Evolutionary conservation across 805 yeast genomes (phyloP).

Genomic region (Brettanomyces custersianus): DNA sequence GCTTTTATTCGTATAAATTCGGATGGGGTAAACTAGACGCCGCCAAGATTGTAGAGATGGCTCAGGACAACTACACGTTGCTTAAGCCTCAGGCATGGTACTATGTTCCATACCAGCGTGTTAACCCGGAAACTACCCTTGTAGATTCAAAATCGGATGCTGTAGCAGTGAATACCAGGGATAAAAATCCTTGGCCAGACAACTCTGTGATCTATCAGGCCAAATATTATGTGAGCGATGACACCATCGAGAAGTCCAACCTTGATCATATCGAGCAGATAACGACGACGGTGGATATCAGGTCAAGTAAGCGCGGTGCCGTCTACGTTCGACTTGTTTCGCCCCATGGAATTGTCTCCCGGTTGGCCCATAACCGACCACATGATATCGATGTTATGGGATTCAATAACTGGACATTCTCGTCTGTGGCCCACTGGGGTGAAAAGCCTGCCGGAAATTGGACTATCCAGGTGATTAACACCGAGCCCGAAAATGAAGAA

Average conservation of each 20-base stretch:
- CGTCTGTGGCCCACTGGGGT: slow-evolving; percentile 99
- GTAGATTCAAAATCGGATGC: no score
- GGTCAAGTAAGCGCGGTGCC: slow-evolving; percentile 58
- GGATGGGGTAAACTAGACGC: slow-evolving; percentile 95
- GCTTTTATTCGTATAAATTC: slow-evolving; percentile 71
- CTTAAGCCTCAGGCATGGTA: slow-evolving; percentile 92
- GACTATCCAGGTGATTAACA: slow-evolving; percentile 57
- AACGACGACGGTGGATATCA: slow-evolving; percentile 68
- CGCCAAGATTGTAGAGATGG: slow-evolving; percentile 58
- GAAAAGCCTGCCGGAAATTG: slow-evolving; percentile 74
- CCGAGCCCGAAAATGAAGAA: slow-evolving; percentile 24
- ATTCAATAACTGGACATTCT: slow-evolving; percentile 78
- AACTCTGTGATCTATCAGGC: neutral
- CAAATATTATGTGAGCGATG: slow-evolving; percentile 35
- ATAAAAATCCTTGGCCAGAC: neutral
- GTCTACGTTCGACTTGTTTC: slow-evolving; percentile 58
- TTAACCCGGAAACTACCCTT: slow-evolving; percentile 21
- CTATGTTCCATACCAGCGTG: slow-evolving; percentile 33
- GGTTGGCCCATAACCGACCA: slow-evolving; percentile 60
- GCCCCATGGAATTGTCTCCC: slow-evolving; percentile 68
- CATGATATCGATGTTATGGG: slow-evolving; percentile 52
- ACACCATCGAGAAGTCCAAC: slow-evolving; percentile 45
- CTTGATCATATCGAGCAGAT: slow-evolving; percentile 77
- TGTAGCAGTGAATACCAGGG: no score
- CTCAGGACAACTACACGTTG: slow-evolving; percentile 57